These are phyloP conservation scores for Tricholoma saponaceum DNA, from an alignment of 768 basidiomycete genomes.

Conservation along the genomic window DNA sequence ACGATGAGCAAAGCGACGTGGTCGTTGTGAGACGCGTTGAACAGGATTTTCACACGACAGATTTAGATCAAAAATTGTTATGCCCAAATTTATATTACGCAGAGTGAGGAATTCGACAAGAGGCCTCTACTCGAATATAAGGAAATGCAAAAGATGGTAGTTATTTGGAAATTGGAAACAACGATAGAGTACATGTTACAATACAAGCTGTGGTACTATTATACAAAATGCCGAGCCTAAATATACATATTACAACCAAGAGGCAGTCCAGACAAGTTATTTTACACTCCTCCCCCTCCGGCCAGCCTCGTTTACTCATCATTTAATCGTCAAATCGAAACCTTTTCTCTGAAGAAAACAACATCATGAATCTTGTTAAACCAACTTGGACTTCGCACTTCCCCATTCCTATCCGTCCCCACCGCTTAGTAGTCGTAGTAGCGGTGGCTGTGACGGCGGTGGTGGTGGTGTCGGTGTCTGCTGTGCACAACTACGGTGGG, in stretches of 20 bases:
- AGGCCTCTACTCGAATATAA: no score
- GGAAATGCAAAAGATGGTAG: no score
- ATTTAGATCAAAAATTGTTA: no score
- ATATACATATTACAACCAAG: background rate
- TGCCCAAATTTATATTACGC: no score
- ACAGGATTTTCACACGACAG: no score
- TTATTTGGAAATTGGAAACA: no score
- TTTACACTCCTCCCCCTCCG: background rate
- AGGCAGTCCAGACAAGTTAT: background rate
- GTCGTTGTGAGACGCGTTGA: no score
- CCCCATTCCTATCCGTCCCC: background rate
- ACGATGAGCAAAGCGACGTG: background rate
- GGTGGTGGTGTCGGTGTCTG: background rate
- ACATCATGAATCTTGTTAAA: background rate
- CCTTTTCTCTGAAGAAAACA: background rate
- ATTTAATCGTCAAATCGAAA: background rate
- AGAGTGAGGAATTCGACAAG: no score
- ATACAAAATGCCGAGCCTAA: no score
- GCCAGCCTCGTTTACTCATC: background rate
- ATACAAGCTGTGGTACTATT: no score
- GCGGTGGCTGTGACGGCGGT: background rate
- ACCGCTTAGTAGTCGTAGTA: background rate
- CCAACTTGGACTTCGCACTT: background rate
- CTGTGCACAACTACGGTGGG: background rate
- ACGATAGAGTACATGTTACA: no score